Conservation (phyloP, 2,329 filamentous ascomycete species). For the Botrytis fabae region DNA sequence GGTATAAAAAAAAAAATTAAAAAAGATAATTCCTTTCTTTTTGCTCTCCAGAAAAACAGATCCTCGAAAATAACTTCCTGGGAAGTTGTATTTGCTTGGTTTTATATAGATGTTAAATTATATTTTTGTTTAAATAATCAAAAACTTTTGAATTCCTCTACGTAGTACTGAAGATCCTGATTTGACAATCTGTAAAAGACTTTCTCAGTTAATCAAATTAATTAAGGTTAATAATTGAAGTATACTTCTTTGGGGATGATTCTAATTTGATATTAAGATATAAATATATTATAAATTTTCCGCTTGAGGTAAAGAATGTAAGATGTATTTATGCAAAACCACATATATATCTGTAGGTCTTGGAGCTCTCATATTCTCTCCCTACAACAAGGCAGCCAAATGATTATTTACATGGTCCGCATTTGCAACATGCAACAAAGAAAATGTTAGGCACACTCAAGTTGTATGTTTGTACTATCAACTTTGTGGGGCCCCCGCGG, state of each 20-base stretch:
- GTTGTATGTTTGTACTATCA: background rate
- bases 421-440: background rate
- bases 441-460: background rate
- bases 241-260: background rate
- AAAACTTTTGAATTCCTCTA: too few species aligned
- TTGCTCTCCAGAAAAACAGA: accelerated
- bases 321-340: background rate
- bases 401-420: background rate
- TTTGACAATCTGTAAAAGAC: too few species aligned
- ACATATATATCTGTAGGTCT: background rate
- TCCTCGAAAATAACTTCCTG: accelerated
- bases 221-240: background rate
- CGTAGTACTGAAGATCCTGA: too few species aligned
- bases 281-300: background rate
- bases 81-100: accelerated
- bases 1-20: background rate
- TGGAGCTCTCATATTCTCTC: background rate
- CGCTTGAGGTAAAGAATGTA: accelerated
- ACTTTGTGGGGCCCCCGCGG: too few species aligned
- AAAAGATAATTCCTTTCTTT: accelerated
- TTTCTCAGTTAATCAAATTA: too few species aligned
- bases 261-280: too few species aligned
- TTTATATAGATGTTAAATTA: background rate
- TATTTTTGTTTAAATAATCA: too few species aligned
- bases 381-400: background rate